Evolutionary conservation across 2,329 filamentous ascomycete genomes (phyloP).

Genomic region (Sphaerostilbella broomeana): DNA sequence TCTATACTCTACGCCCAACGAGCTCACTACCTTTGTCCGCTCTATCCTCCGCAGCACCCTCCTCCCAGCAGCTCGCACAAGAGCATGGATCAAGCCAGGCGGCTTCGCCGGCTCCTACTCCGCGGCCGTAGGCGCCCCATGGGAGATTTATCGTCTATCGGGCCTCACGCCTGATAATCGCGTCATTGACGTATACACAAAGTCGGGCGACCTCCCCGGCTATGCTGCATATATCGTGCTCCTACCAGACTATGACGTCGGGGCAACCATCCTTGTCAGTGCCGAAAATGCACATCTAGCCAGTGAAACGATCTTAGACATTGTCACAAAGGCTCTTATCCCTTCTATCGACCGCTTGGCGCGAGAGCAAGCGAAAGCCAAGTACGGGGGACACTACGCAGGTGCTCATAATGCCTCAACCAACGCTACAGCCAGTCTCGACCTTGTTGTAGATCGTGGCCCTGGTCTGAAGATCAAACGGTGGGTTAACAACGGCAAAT

Average conservation of each 20-base stretch:
- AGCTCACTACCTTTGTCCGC: conserved; percentile 35
- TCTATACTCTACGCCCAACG: conserved; percentile 35
- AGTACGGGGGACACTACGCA: no score
- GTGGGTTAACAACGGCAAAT: no score
- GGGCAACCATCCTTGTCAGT: neutral
- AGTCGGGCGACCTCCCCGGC: conserved; percentile 32
- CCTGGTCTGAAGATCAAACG: no score
- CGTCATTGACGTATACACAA: conserved; percentile 38
- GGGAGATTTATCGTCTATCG: conserved; percentile 38
- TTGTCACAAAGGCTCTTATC: no score
- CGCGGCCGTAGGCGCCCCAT: conserved; percentile 35
- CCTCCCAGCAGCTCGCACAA: conserved; percentile 32
- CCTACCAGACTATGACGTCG: conserved; percentile 37
- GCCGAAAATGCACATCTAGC: neutral
- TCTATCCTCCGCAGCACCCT: conserved; percentile 38
- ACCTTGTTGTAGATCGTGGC: no score
- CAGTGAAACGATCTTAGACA: neutral
- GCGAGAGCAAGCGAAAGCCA: no score
- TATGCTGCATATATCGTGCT: conserved; percentile 34
- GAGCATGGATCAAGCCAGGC: conserved; percentile 38
- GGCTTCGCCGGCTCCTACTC: conserved; percentile 28
- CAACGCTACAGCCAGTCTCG: no score
- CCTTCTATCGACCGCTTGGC: no score
- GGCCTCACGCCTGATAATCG: conserved; percentile 29
- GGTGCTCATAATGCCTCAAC: no score